Evolutionary conservation across 2,329 filamentous ascomycete genomes (phyloP).

Genomic region (Stemphylium beticola): DNA sequence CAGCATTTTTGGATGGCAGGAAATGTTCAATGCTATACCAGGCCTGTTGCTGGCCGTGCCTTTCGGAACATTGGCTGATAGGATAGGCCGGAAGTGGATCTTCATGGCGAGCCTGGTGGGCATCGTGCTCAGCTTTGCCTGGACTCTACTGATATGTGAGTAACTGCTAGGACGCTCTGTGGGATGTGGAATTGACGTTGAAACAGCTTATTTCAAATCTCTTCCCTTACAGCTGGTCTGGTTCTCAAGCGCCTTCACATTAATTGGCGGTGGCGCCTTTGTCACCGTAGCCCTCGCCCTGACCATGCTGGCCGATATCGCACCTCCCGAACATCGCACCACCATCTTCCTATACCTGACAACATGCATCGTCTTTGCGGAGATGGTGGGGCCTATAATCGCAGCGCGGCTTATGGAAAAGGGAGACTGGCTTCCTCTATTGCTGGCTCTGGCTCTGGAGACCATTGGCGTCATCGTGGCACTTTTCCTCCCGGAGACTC

Average conservation of each 20-base stretch:
- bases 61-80: slow-evolving; percentile 58
- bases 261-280: slow-evolving; percentile 57
- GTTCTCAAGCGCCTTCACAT: slow-evolving; percentile 54
- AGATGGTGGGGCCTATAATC: slow-evolving; percentile 45
- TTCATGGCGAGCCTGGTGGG: slow-evolving; percentile 53
- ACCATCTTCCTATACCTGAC: slow-evolving; percentile 38
- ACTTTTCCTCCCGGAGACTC: slow-evolving; percentile 42
- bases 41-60: slow-evolving; percentile 57
- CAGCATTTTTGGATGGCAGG: slow-evolving; percentile 58
- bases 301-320: slow-evolving; percentile 61
- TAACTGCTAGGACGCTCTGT: background rate
- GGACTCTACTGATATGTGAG: slow-evolving; percentile 44
- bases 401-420: slow-evolving; percentile 41
- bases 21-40: slow-evolving; percentile 54
- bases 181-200: slow-evolving; percentile 6
- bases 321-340: slow-evolving; percentile 52
- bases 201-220: slow-evolving; percentile 38
- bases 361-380: slow-evolving; percentile 41
- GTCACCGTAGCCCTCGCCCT: slow-evolving; percentile 56
- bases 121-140: slow-evolving; percentile 43
- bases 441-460: slow-evolving; percentile 40
- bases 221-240: slow-evolving; percentile 57
- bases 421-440: slow-evolving; percentile 42
- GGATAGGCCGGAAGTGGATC: slow-evolving; percentile 54
- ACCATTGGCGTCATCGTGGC: slow-evolving; percentile 33